Evolutionary conservation across 2,329 filamentous ascomycete species (phyloP), one percentile per base, ranked within the genome.

Genomic region (Aspergillus proliferans): DNA sequence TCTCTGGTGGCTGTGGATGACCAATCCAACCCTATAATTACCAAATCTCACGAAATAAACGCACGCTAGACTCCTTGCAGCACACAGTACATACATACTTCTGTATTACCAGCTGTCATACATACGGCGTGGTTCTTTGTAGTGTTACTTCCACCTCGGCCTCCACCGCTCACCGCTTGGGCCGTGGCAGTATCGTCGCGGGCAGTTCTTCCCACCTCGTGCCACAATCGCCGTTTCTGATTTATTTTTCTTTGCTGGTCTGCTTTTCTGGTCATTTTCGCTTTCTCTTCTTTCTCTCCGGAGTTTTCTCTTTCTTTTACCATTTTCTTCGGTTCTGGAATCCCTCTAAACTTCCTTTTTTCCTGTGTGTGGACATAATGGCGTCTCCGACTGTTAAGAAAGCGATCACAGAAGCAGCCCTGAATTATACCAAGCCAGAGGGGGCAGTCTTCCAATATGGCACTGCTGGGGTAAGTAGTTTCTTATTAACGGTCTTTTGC

Each of bases 391-490:
- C 62, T 55, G 55, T 73, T 40, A 69, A 71, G 48, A 62, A 73
- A 58, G 70, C 71, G 45, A 74, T 79, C 60, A 59, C 68, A 45
- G 66, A 74, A 53, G 74, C 73, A 47, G 76, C 74, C 39, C 64
- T 67, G 48, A 72, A 73, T 52, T 77, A 77, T 59, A 66, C 68
- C 18, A 78, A 77, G 64, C 75, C 74, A 9, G 66, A 71, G 45
- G 75, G 72, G 49, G 71, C 65, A 58, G 71, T 74, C 48, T 83
- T 81, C 63, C 71, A 76, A 52, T 83, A 83, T 73, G 80, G 80
- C 57, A 83, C 80, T 52, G 80, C 80, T 51, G 80, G 80, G 51
- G 80, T 83, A 73, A 68, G 80, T 74, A 47, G 30, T 48, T 42
- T 38, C 24, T 19, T 33, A 28, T 52, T 43, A 28, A 36, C 42